Evolutionary conservation across 202 grass and related monocot species (phyloP).

Genomic region (Alloteropsis angusta): DNA sequence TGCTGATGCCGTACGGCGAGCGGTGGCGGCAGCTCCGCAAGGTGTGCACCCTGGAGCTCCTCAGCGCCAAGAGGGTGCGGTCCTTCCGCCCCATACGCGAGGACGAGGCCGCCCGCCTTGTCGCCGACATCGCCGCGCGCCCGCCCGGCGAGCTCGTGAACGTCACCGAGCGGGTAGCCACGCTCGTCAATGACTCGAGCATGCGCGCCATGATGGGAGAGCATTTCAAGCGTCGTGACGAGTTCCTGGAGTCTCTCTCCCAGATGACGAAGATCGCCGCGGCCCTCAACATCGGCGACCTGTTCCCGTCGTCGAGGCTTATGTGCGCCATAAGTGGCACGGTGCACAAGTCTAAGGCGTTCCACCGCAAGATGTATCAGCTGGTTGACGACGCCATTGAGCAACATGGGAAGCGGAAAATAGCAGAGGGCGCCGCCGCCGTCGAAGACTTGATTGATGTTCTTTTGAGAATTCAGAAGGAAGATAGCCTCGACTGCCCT

Average conservation of each 20-base stretch:
- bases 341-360: neutral
- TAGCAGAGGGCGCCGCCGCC: neutral
- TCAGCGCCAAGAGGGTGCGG: no score
- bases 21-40: no score
- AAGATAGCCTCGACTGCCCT: neutral
- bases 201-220: neutral
- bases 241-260: neutral
- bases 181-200: neutral
- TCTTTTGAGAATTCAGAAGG: conserved; percentile 7
- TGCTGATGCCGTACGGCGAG: no score
- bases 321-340: neutral
- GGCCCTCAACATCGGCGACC: conserved; percentile 2
- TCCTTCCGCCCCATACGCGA: no score
- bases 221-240: conserved; percentile 14
- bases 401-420: neutral
- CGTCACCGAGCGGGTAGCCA: neutral
- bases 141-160: neutral
- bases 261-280: neutral
- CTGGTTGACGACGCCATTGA: neutral
- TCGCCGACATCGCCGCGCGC: neutral
- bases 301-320: conserved; percentile 16
- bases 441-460: neutral
- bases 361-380: neutral
- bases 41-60: no score
- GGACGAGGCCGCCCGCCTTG: no score